Base-by-base conservation (phyloP, 2,329 filamentous ascomycete species). In the Anisogramma anomala region DNA sequence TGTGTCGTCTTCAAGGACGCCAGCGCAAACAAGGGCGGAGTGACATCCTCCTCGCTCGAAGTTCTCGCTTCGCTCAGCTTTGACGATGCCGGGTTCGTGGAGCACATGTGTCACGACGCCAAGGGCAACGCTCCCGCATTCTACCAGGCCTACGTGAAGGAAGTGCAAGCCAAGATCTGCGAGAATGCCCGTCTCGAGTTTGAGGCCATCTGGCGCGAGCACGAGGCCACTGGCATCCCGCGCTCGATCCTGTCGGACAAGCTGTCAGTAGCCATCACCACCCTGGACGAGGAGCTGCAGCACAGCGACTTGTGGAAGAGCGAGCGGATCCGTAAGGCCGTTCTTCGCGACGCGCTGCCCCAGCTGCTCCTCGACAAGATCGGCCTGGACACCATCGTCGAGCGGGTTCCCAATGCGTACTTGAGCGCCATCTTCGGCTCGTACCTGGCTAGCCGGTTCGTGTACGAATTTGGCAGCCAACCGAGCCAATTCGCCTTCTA, bases 401-500 rank as follows among this genome's bases (percentile, higher is more conserved):
- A 80, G 56, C 77, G 91, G 50, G 88, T 98, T 17, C 91, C 91
- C 1, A 85, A 94, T 48, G 82, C 79, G 52, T 98, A 98, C 59
- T 75, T 98, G 48, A 78, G 87, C 50, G 82, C 88, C 50, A 96
- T 98, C 59, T 98, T 98, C 58, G 91, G 91, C 52, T 93, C 84
- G 59, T 95, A 89, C 65, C 71, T 98, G 51, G 89, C 91, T 36
- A 93, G 84, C 56, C 82, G 91, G 32, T 98, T 98, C 60, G 86
- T 98, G 30, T 98, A 98, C 62, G 79, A 94, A 60, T 91, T 89
- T 59, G 91, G 91, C 55, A 88, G 87, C 59, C 81, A 77, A 51
- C 88, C 91, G 4, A 91, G 82, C 67, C 89, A 95, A 56, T 96
- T 98, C 67, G 87, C 89, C 28, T 98, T 98, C 72, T 98, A 94